A percentile compares a stretch with the other conserved stretches of the same genome.
These are phyloP conservation scores for Xylariomycetidae sp. DNA, from an alignment of 2,329 filamentous ascomycete species.

Conservation along the genomic window DNA sequence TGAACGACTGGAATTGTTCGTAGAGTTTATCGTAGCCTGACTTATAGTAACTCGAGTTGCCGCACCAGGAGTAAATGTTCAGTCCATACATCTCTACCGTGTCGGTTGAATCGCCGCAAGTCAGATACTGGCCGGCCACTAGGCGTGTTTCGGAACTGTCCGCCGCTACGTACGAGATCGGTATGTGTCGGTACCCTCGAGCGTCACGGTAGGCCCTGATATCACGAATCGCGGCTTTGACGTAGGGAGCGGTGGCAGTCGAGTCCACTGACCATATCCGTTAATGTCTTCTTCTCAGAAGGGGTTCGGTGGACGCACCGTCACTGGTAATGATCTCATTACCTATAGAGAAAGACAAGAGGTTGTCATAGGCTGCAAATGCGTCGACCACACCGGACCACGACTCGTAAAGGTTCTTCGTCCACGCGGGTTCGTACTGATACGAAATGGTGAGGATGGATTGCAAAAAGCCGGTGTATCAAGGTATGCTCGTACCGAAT, in stretches of 20 bases:
- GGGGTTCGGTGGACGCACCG: too few relatives aligned
- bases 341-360: conserved; percentile 19
- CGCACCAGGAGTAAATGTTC: conserved; percentile 66
- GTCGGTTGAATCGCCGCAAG: conserved; percentile 43
- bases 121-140: conserved; percentile 56
- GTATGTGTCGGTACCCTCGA: conserved; percentile 50
- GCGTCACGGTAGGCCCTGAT: conserved; percentile 62
- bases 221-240: conserved; percentile 55
- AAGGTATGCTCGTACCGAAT: conserved; percentile 34
- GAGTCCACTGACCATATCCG: conserved; percentile 30
- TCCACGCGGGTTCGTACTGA: conserved; percentile 41
- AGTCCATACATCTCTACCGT: conserved; percentile 58
- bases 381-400: conserved; percentile 57
- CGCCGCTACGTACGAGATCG: conserved; percentile 63
- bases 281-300: too few relatives aligned
- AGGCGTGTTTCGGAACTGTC: conserved; percentile 55
- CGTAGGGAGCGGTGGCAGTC: conserved; percentile 39
- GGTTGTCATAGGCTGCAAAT: conserved; percentile 61
- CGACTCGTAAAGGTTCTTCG: conserved; percentile 51
- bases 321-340: conserved; percentile 2
- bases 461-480: too few relatives aligned
- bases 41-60: conserved; percentile 46
- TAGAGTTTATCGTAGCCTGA: conserved; percentile 52
- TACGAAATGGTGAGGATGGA: too few relatives aligned
- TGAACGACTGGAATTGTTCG: conserved; percentile 49